A percentile compares a stretch with the other conserved stretches of the same genome.
Conservation (phyloP, 768 basidiomycete genomes). For the Kwoniella mangroviensis region DNA sequence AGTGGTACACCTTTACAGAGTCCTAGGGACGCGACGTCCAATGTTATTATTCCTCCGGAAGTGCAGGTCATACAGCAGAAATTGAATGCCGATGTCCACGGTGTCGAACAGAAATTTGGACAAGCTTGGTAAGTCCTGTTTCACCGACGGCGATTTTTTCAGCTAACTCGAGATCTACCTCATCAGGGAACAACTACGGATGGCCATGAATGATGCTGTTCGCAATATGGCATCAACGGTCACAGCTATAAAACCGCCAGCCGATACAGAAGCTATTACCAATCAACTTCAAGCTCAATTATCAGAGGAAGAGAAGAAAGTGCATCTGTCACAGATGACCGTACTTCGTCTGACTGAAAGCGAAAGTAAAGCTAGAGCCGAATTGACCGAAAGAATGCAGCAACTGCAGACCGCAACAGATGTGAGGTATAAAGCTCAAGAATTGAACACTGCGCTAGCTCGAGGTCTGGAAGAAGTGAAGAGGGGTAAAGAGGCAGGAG, state of each 20-base stretch:
- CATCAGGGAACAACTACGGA: conserved; percentile 2
- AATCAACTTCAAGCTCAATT: background rate
- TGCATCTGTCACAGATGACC: background rate
- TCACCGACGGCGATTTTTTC: too few species aligned
- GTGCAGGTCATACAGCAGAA: conserved; percentile 4
- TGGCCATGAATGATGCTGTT: background rate
- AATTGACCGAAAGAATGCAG: background rate
- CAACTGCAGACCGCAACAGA: background rate
- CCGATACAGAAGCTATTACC: background rate
- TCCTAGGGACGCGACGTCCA: background rate
- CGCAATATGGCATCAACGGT: background rate
- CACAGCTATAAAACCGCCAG: background rate
- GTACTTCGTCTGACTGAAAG: conserved; percentile 17
- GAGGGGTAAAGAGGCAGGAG: background rate
- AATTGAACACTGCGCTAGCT: background rate
- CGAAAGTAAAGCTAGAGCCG: conserved; percentile 7
- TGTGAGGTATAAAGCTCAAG: conserved; percentile 4
- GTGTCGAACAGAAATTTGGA: conserved; percentile 4
- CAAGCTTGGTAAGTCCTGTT: background rate
- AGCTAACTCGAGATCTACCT: too few species aligned
- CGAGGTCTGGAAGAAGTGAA: background rate
- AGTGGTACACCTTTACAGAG: background rate
- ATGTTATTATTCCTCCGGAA: background rate
- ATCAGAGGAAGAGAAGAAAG: background rate
- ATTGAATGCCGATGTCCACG: background rate